These are phyloP conservation scores for Cyberlindnera nakhonratchasimensis DNA, from an alignment of 805 yeast species.

Conservation along the genomic window DNA sequence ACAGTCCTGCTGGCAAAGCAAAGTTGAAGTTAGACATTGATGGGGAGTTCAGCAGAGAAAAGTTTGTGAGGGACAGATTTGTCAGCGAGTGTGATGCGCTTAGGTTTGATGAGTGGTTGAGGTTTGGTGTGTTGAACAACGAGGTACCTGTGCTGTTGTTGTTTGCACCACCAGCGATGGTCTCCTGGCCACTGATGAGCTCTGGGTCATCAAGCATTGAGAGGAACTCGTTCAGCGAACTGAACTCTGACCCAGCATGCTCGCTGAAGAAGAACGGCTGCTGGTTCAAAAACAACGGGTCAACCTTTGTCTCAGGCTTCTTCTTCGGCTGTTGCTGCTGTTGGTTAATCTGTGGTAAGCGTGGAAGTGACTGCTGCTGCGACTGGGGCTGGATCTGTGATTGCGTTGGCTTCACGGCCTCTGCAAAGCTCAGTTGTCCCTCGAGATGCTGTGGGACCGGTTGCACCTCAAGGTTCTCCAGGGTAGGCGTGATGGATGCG, in stretches of 20 bases:
- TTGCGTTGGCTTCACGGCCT: background rate
- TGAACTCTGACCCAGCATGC: slow-evolving; percentile 89
- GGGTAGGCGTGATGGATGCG: slow-evolving; percentile 9
- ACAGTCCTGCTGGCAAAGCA: slow-evolving; percentile 6
- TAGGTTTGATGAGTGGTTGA: slow-evolving; percentile 5
- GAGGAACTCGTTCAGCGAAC: slow-evolving; percentile 82
- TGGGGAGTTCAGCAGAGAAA: slow-evolving; percentile 25
- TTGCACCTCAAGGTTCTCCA: slow-evolving; percentile 18
- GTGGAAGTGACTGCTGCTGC: slow-evolving; percentile 3
- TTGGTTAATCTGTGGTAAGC: slow-evolving; percentile 1
- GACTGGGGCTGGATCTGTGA: slow-evolving; percentile 6
- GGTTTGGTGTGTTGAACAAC: slow-evolving; percentile 10
- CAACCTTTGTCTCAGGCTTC: slow-evolving; percentile 11
- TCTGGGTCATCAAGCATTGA: slow-evolving; percentile 89
- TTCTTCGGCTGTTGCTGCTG: slow-evolving; percentile 5
- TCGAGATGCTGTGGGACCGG: slow-evolving; percentile 24
- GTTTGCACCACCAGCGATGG: slow-evolving; percentile 1
- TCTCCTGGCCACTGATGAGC: slow-evolving; percentile 43
- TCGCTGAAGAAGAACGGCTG: slow-evolving; percentile 85
- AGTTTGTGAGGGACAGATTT: slow-evolving; percentile 25
- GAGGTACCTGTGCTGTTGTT: slow-evolving; percentile 4
- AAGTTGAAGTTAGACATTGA: slow-evolving; percentile 17
- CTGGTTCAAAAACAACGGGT: slow-evolving; percentile 34
- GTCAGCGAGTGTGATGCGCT: slow-evolving; percentile 28
- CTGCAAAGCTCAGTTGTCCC: slow-evolving; percentile 12